Conservation (phyloP, 805 yeast species). For the Cyberlindnera americana region DNA sequence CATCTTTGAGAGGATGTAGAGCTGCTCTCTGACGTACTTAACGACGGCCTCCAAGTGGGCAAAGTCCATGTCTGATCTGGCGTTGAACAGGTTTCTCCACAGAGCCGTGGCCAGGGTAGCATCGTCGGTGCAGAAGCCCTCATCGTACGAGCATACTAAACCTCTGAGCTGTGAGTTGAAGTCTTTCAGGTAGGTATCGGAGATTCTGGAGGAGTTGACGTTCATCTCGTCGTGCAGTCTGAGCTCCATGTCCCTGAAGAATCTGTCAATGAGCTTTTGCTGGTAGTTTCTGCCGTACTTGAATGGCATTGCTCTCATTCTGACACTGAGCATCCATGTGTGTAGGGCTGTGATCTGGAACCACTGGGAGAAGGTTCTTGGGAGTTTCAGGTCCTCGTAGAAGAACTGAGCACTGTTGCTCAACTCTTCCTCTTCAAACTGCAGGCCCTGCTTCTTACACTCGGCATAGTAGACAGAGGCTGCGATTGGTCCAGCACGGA, state of each 20-base stretch:
- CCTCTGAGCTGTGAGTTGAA: constrained; percentile 91
- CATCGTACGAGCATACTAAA: constrained; percentile 85
- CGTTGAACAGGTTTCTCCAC: constrained; percentile 91
- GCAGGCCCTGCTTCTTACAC: constrained; percentile 82
- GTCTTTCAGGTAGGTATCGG: constrained; percentile 84
- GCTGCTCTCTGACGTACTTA: constrained; percentile 85
- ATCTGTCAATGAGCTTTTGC: constrained; percentile 84
- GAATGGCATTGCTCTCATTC: constrained; percentile 96
- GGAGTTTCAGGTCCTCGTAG: constrained; percentile 78
- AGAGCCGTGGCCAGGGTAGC: constrained; percentile 72
- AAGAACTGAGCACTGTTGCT: constrained; percentile 76
- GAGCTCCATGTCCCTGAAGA: constrained; percentile 85
- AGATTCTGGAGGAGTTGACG: constrained; percentile 73
- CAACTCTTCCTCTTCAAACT: constrained; percentile 67
- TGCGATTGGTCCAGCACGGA: constrained; percentile 92
- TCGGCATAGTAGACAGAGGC: constrained; percentile 84
- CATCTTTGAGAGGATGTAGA: constrained; percentile 81
- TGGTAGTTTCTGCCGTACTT: constrained; percentile 86
- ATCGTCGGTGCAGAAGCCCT: constrained; percentile 80
- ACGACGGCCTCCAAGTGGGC: constrained; percentile 83
- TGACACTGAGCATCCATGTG: constrained; percentile 87
- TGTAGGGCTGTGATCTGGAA: constrained; percentile 88
- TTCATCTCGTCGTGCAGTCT: constrained; percentile 84
- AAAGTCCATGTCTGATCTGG: constrained; percentile 74
- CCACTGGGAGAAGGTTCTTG: constrained; percentile 92